Base-by-base conservation (phyloP, 192 early-diverging fungal genomes). In the Rhizoclosmatium sp. region DNA sequence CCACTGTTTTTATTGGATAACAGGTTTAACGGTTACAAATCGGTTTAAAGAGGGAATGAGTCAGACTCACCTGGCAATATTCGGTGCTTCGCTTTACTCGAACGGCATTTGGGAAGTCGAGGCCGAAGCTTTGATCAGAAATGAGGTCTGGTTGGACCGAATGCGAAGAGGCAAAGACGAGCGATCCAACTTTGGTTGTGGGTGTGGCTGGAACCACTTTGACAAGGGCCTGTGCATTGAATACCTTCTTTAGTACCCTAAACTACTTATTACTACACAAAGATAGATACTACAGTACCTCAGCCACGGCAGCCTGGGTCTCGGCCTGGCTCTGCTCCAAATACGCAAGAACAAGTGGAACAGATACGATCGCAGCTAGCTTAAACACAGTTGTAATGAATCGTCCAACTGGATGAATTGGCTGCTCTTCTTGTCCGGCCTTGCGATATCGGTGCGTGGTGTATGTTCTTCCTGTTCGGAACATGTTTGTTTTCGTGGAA, bases 51-150 rank as follows among this genome's bases (percentile, higher is more conserved):
- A 14, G 54, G 54, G 54, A n/a, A 40, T 62, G 60, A 62, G 23
- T 62, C 60, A 62, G 60, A 40, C 60, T 45, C 19, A 79, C 78
- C 70, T 80, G 79, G 49, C 79, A 80, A 59, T 80, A 80, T 48
- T 80, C 79, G 5, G 66, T 44, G n/a, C 31, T 59, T 2, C 79
- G 60, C 31, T 40, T 45, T 9, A 75, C 72, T 5, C 69, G 23
- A 16, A 80, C 65, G 45, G 71, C 67, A n/a, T 65, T 60, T 4
- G 21, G 21, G 51, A 80, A 80, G 16, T 46, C 21, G 39, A 80
- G 79, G 0, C 4, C 51, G 44, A 80, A 80, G 21, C 14, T 49
- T 2, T 19, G 64, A 49, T 80, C 79, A 3, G 39, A 3, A 40
- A 80, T 47, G 44, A 61, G 71, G 2, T 49, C 47, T 3, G 72